Conservation (phyloP, 805 yeast genomes). For the Candida mattraensis region DNA sequence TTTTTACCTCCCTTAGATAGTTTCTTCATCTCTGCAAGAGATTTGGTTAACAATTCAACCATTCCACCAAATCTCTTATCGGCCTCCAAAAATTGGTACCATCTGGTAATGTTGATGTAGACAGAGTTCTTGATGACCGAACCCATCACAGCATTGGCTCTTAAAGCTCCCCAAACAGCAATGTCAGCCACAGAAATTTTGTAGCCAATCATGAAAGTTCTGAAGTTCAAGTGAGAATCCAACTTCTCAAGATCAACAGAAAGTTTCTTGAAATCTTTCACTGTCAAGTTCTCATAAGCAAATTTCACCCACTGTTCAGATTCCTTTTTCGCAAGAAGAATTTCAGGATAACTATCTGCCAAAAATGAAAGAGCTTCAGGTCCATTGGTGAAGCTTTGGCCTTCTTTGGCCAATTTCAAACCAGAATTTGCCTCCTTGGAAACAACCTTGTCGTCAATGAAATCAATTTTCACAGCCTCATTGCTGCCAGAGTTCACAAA, state of each 20-base stretch:
- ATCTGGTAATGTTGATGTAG: constrained; percentile 85
- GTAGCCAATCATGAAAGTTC: constrained; percentile 75
- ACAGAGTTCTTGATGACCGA: constrained; percentile 83
- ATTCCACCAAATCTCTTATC: constrained; percentile 68
- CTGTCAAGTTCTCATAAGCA: constrained; percentile 65
- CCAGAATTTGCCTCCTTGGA: constrained; percentile 41
- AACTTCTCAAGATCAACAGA: constrained; percentile 74
- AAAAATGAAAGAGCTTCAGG: constrained; percentile 48
- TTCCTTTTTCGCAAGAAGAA: constrained; percentile 36
- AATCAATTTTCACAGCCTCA: constrained; percentile 56
- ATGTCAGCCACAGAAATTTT: constrained; percentile 74
- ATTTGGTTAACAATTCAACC: constrained; percentile 64
- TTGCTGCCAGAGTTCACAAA: constrained; percentile 57
- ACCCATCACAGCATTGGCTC: constrained; percentile 92
- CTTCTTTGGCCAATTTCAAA: constrained; percentile 45
- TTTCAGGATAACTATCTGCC: constrained; percentile 52
- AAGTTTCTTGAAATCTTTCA: constrained; percentile 87
- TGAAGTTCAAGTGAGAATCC: constrained; percentile 80
- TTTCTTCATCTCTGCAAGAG: constrained; percentile 74
- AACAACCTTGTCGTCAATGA: constrained; percentile 70
- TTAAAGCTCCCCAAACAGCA: constrained; percentile 88
- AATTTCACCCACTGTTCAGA: constrained; percentile 65
- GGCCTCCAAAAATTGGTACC: constrained; percentile 79
- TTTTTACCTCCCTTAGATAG: constrained; percentile 65
- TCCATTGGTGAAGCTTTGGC: constrained; percentile 42